Evolutionary conservation across 164 flowering plant species (phyloP), one percentile per base, ranked within the genome.

Genomic region (Sextonia rubra): DNA sequence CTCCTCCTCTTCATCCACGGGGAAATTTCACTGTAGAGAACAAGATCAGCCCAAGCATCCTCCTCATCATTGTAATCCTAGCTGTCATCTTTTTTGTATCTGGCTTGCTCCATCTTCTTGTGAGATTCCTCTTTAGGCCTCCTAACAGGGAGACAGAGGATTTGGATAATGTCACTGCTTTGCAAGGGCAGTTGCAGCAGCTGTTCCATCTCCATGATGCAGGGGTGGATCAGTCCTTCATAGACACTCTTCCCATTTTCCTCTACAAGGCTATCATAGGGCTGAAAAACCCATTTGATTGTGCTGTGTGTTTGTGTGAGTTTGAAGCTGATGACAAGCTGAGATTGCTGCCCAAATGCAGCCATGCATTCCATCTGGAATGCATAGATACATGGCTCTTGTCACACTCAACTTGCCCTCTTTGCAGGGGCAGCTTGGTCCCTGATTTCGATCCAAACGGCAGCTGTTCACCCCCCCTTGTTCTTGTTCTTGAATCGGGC

Each of bases 341-440:
- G 47, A 85, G 99, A 71, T 76, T 95, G 82, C 80, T 95, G 11
- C 99, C 99, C 0, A 88, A 89, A 76, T 95, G 99, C 47, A 93
- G 98, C 79, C 99, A 95, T 80, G 99, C 99, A 56, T 95, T 95
- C 73, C 98, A 95, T 79, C 76, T 90, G 80, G 97, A 88, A 63
- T 95, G 98, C 60, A 93, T 95, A 32, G 99, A 95, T 67, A 95
- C 98, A n/a, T 95, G 99, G 99, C 87, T 95, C 4, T 75, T 95
- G 69, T 92, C 99, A 24, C 97, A 96, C 81, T 96, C 99, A 3
- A 90, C 97, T 73, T 96, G 98, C 82, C 99, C 99, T 69, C 85
- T 96, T 30, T 96, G 99, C 75, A 85, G 99, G 76, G 84, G 85
- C 23, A 86, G 83, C 68, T 77, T 94, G 80, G 74, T 90, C 37